phyloP scores from a whole-genome alignment of 257 asterid genomes.

The Solanum pimpinellifolium region DNA sequence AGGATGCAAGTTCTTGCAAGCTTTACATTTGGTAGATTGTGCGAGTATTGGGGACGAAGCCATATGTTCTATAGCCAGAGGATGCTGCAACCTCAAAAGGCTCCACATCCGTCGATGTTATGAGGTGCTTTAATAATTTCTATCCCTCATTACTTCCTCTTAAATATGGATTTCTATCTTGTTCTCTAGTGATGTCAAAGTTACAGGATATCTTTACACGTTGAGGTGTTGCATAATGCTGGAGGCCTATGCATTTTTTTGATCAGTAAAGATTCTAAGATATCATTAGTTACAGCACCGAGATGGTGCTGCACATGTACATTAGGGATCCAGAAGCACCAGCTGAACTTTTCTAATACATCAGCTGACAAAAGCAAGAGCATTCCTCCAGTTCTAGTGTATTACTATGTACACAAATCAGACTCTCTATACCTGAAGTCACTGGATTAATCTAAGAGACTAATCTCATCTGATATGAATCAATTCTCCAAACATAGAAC shows the following conservation, averaged over 20 bases:
- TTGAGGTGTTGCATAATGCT: background rate
- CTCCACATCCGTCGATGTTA: constrained; percentile 89
- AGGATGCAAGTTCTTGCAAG: constrained; percentile 88
- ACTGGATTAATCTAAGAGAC: background rate
- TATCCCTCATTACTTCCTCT: background rate
- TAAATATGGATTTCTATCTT: background rate
- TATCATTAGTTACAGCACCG: background rate
- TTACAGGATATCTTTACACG: background rate
- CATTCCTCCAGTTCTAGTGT: background rate
- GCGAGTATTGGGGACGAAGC: constrained; percentile 78
- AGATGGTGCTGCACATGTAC: background rate
- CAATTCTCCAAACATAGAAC: background rate
- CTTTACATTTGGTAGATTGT: constrained; percentile 92
- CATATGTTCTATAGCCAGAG: constrained; percentile 64
- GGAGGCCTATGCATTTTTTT: background rate
- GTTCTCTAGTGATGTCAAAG: background rate
- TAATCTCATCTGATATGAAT: background rate
- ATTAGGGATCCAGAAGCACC: background rate
- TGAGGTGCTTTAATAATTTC: constrained; percentile 38
- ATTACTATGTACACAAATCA: background rate
- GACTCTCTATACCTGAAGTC: background rate
- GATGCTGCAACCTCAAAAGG: constrained; percentile 69
- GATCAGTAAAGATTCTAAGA: background rate
- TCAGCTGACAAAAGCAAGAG: background rate
- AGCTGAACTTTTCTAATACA: background rate